Conservation (phyloP, 75 land plant species). For the Sequoia sempervirens region DNA sequence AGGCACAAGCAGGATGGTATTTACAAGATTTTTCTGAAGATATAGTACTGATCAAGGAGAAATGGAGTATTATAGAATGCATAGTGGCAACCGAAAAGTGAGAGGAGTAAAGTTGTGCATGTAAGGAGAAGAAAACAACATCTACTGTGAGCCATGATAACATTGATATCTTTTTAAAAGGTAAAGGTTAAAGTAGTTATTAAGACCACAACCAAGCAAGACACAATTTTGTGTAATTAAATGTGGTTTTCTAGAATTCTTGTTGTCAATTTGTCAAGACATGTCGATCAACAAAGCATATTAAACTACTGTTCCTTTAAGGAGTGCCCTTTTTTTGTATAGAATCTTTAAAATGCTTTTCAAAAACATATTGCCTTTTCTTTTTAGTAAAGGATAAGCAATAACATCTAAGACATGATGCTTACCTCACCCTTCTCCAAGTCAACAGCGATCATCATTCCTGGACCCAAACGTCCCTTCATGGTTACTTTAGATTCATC, state of each 20-base stretch:
- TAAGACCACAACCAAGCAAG: too few relatives aligned
- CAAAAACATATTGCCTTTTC: background rate
- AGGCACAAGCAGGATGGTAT: background rate
- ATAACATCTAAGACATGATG: background rate
- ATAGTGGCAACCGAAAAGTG: background rate
- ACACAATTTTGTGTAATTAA: background rate
- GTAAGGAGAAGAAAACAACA: background rate
- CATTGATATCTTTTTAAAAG: background rate
- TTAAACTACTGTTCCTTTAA: background rate
- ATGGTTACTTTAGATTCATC: conserved; percentile 75
- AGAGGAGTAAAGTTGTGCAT: background rate
- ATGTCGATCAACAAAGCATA: background rate
- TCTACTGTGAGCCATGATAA: background rate
- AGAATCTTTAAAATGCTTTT: background rate
- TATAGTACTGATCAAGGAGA: background rate
- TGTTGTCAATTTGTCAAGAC: background rate
- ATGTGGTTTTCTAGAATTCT: background rate
- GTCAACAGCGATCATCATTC: conserved; percentile 97
- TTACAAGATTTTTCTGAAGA: background rate
- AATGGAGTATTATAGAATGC: background rate
- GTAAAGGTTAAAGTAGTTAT: too few relatives aligned
- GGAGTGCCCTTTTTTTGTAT: background rate
- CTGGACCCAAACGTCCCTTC: conserved; percentile 98
- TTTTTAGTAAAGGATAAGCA: background rate
- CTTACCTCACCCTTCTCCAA: conserved; percentile 83